Conservation (phyloP, 208 protist genomes). For the Tritrichomonas foetus region DNA sequence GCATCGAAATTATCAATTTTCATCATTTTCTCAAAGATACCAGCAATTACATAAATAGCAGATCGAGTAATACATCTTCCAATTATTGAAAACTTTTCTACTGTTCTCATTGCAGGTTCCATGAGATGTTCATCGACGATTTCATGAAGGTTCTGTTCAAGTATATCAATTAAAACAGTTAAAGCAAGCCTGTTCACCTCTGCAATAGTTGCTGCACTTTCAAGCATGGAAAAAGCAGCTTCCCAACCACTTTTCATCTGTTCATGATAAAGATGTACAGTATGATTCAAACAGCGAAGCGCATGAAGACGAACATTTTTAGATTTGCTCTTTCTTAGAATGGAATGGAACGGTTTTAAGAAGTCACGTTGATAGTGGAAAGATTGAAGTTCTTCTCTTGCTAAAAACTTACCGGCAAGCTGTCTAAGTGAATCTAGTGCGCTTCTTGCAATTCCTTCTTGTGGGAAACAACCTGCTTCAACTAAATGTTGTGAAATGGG, state of each 20-base stretch:
- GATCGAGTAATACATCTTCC: not conserved
- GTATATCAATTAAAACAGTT: not conserved
- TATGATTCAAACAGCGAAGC: not conserved
- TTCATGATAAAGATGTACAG: not conserved
- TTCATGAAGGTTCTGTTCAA: not conserved
- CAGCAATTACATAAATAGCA: not conserved
- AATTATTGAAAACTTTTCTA: not conserved
- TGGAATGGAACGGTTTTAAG: slow-evolving; percentile 21
- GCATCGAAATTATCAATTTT: not conserved
- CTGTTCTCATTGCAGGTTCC: not conserved
- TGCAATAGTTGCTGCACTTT: not conserved
- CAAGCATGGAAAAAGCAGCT: not conserved
- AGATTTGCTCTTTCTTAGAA: not conserved
- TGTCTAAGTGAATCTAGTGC: slow-evolving; percentile 25
- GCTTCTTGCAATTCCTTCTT: not conserved
- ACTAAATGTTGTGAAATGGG: not conserved
- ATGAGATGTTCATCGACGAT: not conserved
- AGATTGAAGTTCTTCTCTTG: not conserved
- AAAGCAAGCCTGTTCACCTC: not conserved
- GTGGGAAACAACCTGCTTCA: not conserved
- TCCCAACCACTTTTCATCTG: slow-evolving; percentile 2
- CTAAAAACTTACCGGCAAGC: not conserved
- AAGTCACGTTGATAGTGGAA: slow-evolving; percentile 3
- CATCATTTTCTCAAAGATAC: not conserved
- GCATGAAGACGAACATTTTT: not conserved